Evolutionary conservation across 371 early-diverging fungal genomes (phyloP).

Genomic region (Mucor velutinosus): DNA sequence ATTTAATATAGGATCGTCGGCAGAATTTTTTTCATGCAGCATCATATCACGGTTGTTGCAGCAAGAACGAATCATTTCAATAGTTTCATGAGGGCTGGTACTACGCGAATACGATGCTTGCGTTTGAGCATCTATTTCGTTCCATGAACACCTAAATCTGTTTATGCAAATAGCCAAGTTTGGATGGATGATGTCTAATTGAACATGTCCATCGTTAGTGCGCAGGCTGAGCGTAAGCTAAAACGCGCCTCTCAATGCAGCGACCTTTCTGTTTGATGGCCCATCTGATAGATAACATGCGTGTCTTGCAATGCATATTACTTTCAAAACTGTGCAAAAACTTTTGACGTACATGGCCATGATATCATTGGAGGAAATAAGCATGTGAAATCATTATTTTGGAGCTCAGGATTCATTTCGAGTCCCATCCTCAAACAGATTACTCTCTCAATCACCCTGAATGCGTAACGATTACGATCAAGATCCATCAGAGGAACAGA

Average conservation of each 20-base stretch:
- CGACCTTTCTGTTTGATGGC: no score
- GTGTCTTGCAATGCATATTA: no score
- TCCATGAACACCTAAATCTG: neutral
- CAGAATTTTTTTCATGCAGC: neutral
- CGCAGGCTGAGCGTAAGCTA: neutral
- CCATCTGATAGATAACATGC: no score
- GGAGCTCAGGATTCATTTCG: neutral
- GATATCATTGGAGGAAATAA: neutral
- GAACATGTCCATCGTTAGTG: neutral
- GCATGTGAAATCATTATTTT: neutral
- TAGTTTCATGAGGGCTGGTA: neutral
- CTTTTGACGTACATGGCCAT: neutral
- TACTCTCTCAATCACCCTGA: neutral
- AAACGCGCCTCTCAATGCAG: neutral
- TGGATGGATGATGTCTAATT: neutral
- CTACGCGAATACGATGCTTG: neutral
- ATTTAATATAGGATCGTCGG: neutral
- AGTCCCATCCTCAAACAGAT: neutral
- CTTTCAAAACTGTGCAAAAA: neutral
- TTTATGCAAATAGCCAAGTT: neutral
- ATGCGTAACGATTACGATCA: slow-evolving; percentile 8
- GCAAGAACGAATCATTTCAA: neutral
- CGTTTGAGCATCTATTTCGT: neutral
- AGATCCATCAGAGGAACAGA: slow-evolving; percentile 28
- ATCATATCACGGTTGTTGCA: neutral